A percentile compares a stretch with the other conserved stretches of the same genome.
Conservation (phyloP, 768 basidiomycete genomes). For the Cubamyces lactineus region DNA sequence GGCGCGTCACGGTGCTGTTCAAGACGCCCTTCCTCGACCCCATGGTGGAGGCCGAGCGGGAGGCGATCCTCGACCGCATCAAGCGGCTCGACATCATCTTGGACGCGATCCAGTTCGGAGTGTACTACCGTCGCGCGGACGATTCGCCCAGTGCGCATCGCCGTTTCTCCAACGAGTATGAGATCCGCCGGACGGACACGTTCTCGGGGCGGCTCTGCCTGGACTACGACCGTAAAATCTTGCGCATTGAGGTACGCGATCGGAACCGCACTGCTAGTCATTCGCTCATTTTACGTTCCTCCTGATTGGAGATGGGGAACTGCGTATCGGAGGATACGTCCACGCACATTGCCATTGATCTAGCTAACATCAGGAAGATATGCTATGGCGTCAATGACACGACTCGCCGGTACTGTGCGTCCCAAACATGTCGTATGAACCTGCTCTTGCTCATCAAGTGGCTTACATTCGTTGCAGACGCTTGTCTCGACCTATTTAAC, state of each 20-base stretch:
- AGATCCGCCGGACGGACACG: constrained; percentile 46
- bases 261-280: constrained; percentile 17
- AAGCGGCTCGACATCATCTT: constrained; percentile 48
- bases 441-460: background rate
- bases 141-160: constrained; percentile 26
- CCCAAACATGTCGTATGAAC: constrained; percentile 59
- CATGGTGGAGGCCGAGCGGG: constrained; percentile 29
- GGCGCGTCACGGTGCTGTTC: constrained; percentile 20
- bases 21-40: constrained; percentile 37
- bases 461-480: constrained; percentile 42
- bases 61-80: constrained; percentile 45
- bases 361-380: constrained; percentile 60
- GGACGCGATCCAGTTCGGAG: constrained; percentile 68
- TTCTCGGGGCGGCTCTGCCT: constrained; percentile 58
- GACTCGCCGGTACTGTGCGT: constrained; percentile 56
- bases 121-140: constrained; percentile 44
- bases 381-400: constrained; percentile 55
- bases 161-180: constrained; percentile 72
- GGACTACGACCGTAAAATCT: constrained; percentile 66
- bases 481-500: constrained; percentile 66
- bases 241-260: constrained; percentile 55
- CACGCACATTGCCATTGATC: constrained; percentile 53
- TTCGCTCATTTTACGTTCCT: background rate
- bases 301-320: constrained; percentile 58
- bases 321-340: constrained; percentile 50